phyloP scores from a whole-genome alignment of 306 rosid species.

The Ceratonia siliqua region DNA sequence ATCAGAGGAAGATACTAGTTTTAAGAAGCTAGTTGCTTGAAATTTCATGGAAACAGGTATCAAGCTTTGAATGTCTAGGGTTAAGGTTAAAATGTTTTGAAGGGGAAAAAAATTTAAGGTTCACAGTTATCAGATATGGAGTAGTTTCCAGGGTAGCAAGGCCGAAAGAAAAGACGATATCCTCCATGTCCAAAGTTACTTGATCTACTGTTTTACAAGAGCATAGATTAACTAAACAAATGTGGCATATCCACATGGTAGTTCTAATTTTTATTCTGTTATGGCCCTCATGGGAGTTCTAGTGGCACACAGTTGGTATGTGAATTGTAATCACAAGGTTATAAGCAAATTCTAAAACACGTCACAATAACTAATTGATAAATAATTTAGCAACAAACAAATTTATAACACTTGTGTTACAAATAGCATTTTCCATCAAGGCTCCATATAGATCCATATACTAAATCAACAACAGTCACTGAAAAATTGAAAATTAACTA shows the following conservation, averaged over 20 bases:
- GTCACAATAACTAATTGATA: not conserved
- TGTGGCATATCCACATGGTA: not conserved
- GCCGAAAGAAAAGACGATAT: not conserved
- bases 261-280: not conserved
- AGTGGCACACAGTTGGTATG: not conserved
- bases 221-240: not conserved
- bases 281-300: not conserved
- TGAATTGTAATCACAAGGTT: not conserved
- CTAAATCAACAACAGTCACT: not conserved
- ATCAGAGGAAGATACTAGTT: not conserved
- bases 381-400: not conserved
- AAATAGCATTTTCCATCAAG: not conserved
- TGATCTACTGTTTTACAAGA: not conserved
- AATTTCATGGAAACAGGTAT: not conserved
- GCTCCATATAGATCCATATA: not conserved
- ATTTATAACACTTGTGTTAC: not conserved
- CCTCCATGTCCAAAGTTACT: not conserved
- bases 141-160: not conserved
- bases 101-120: not conserved
- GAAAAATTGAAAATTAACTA: not conserved
- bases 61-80: not conserved
- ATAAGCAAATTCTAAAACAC: not conserved
- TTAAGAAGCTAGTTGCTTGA: not conserved
- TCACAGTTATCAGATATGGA: not conserved
- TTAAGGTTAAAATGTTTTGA: not conserved